Percentiles rank a stretch among this genome's conserved stretches.
Evolutionary conservation across 139 green algal species (phyloP).

Genomic region (Trebouxia sp.): DNA sequence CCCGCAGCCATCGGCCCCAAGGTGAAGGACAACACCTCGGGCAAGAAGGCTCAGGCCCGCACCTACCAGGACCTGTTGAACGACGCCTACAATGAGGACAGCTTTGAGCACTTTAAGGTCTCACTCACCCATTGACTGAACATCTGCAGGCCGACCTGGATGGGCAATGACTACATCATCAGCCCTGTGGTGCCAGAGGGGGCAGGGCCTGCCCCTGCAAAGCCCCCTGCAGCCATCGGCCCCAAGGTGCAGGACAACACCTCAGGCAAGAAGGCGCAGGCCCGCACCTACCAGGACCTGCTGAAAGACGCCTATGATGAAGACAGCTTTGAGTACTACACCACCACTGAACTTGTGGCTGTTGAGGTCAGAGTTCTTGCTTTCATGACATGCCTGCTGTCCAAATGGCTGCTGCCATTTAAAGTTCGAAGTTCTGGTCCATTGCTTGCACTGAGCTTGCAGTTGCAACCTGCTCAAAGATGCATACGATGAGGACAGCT

Average conservation of each 20-base stretch:
- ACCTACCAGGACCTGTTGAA: slow-evolving; percentile 95
- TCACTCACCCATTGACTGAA: neutral
- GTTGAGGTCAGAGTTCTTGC: slow-evolving; percentile 41
- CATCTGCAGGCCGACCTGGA: slow-evolving; percentile 71
- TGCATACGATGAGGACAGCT: slow-evolving; percentile 84
- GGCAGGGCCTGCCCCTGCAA: slow-evolving; percentile 36
- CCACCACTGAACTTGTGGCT: slow-evolving; percentile 65
- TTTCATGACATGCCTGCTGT: neutral
- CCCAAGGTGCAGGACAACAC: slow-evolving; percentile 87
- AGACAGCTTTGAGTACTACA: slow-evolving; percentile 91
- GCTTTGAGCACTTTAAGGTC: slow-evolving; percentile 97
- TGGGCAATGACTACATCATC: slow-evolving; percentile 85
- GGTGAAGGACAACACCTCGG: slow-evolving; percentile 77
- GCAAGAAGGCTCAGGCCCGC: slow-evolving; percentile 48
- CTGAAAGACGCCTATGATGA: slow-evolving; percentile 89
- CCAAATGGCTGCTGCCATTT: no score
- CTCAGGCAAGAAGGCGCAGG: slow-evolving; percentile 38
- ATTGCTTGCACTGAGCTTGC: no score
- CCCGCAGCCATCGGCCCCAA: slow-evolving; percentile 71
- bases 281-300: slow-evolving; percentile 91
- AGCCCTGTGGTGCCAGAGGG: slow-evolving; percentile 59
- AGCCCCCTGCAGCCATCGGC: slow-evolving; percentile 59
- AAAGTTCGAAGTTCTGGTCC: no score
- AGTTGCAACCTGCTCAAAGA: slow-evolving; percentile 95
- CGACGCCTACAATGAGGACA: slow-evolving; percentile 80